A percentile compares a stretch with the other conserved stretches of the same genome.
Evolutionary conservation across 2,329 filamentous ascomycete species (phyloP).

Genomic region (Cadophora malorum): DNA sequence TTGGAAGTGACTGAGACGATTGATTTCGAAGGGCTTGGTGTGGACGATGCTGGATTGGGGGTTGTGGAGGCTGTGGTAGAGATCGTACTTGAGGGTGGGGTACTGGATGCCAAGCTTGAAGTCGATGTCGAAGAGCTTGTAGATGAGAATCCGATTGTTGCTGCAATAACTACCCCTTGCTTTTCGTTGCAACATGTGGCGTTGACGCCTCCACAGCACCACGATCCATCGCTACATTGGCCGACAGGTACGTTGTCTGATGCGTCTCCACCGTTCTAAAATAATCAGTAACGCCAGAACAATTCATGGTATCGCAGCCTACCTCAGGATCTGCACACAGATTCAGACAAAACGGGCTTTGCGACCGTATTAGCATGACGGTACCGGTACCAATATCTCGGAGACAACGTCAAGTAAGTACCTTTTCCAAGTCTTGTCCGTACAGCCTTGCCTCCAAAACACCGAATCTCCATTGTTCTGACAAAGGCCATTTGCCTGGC

Average conservation of each 20-base stretch:
- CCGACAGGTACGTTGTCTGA: slow-evolving; percentile 12
- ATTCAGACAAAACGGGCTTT: slow-evolving; percentile 18
- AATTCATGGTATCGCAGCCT: neutral
- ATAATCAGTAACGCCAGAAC: neutral
- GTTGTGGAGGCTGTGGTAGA: neutral
- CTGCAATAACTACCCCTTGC: slow-evolving; percentile 14
- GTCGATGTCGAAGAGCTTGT: slow-evolving; percentile 9
- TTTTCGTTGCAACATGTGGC: slow-evolving; percentile 19
- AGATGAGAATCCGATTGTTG: slow-evolving; percentile 14
- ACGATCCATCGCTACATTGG: slow-evolving; percentile 20
- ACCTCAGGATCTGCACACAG: slow-evolving; percentile 11
- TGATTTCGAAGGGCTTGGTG: neutral
- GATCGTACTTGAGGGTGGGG: neutral
- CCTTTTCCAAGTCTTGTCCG: slow-evolving; percentile 20
- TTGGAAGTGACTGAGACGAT: neutral
- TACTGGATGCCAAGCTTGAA: neutral
- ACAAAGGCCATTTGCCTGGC: slow-evolving; percentile 20
- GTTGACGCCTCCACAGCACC: slow-evolving; percentile 23
- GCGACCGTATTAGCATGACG: neutral
- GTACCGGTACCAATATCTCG: neutral
- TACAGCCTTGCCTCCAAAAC: slow-evolving; percentile 20
- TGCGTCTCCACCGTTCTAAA: slow-evolving; percentile 9
- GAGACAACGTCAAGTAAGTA: neutral
- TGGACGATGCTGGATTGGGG: neutral
- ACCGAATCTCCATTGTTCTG: slow-evolving; percentile 18